A percentile compares a stretch with the other conserved stretches of the same genome.
phyloP scores from a whole-genome alignment of 495 filamentous ascomycete species.

The Talaromyces trachyspermus region DNA sequence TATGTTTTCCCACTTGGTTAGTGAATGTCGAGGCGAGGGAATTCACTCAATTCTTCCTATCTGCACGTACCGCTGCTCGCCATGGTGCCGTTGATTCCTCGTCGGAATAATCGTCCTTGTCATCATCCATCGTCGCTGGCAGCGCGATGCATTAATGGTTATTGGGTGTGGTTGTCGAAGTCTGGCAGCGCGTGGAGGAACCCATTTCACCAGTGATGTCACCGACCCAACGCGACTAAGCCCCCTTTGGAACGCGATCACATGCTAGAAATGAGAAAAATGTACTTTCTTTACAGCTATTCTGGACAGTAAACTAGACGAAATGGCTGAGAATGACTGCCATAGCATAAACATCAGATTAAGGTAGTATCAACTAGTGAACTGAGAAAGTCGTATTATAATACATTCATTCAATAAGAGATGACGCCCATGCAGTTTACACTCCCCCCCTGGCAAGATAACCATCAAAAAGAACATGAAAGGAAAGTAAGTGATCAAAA shows the following conservation, averaged over 20 bases:
- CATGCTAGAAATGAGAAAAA: background rate
- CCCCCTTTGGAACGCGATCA: slow-evolving; percentile 1
- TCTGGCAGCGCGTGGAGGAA: background rate
- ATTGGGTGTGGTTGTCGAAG: slow-evolving; percentile 10
- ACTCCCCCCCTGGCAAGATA: slow-evolving; percentile 3
- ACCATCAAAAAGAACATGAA: background rate
- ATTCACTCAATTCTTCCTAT: no score
- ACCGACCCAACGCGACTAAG: background rate
- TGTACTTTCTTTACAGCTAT: no score
- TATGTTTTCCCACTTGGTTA: no score
- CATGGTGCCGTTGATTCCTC: slow-evolving; percentile 12
- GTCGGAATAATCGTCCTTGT: slow-evolving; percentile 23
- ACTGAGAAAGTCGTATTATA: slow-evolving; percentile 3
- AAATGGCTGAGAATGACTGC: background rate
- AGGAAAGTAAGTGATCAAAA: slow-evolving; percentile 8
- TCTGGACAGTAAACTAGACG: no score
- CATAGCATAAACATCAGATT: no score
- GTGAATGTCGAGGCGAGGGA: no score
- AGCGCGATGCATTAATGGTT: no score
- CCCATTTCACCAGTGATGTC: slow-evolving; percentile 7
- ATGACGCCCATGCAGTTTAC: slow-evolving; percentile 5
- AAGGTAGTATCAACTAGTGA: no score
- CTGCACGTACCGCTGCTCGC: slow-evolving; percentile 12
- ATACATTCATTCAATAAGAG: slow-evolving; percentile 8
- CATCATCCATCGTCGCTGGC: slow-evolving; percentile 17